Percentiles rank a stretch among this genome's conserved stretches.
These are phyloP conservation scores for Solanum medicagineum DNA, from an alignment of 257 asterid genomes.

Conservation along the genomic window DNA sequence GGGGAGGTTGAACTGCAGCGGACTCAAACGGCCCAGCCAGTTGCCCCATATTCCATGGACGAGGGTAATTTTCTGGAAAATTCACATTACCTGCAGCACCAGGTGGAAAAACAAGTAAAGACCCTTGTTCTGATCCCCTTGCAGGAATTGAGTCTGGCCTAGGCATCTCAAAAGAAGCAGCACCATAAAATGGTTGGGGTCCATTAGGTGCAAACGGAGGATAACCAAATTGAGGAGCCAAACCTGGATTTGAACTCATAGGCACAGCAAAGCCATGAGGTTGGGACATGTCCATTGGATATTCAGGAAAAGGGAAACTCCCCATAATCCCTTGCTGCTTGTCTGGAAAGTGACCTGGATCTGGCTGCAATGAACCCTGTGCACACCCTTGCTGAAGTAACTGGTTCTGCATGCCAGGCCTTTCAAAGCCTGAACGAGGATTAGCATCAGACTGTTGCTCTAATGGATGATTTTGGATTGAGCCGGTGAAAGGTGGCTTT, in stretches of 20 bases:
- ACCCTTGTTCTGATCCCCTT: constrained; percentile 55
- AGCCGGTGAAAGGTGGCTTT: constrained; percentile 48
- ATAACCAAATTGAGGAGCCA: constrained; percentile 59
- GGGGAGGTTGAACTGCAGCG: constrained; percentile 41
- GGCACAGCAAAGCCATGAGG: constrained; percentile 29
- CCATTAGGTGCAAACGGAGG: constrained; percentile 56
- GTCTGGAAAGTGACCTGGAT: constrained; percentile 36
- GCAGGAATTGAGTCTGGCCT: constrained; percentile 56
- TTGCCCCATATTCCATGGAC: constrained; percentile 60
- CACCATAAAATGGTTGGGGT: constrained; percentile 48
- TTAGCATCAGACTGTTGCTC: constrained; percentile 47
- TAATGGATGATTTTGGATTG: constrained; percentile 38
- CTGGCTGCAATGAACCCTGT: constrained; percentile 38
- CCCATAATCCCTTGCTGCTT: constrained; percentile 9
- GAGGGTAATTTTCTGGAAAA: constrained; percentile 55
- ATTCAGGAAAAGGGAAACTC: constrained; percentile 5
- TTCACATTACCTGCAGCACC: constrained; percentile 51
- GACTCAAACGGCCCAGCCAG: constrained; percentile 42
- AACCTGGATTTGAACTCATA: constrained; percentile 29
- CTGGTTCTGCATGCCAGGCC: constrained; percentile 41
- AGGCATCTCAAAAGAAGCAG: constrained; percentile 48
- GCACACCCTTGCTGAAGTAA: constrained; percentile 53
- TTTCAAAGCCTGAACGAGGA: constrained; percentile 44
- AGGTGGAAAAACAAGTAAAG: constrained; percentile 48
- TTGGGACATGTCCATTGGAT: constrained; percentile 17